Base-by-base conservation (phyloP, 257 asterid genomes). In the Apocynum venetum region DNA sequence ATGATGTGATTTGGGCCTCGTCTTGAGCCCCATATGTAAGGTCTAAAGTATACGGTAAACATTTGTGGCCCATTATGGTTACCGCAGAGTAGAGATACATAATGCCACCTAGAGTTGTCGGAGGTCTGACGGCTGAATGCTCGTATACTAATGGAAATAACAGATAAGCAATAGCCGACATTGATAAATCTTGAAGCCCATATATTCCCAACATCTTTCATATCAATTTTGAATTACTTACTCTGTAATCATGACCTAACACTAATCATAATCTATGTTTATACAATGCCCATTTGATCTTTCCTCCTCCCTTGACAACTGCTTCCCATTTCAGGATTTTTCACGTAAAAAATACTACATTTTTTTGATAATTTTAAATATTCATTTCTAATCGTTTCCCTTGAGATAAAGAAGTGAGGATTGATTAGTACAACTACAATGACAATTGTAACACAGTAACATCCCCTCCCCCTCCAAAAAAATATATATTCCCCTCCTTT, bases 1-100 rank as follows among this genome's bases (percentile, higher is more conserved):
- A 8, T 8, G 61, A 72, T 52, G 14, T 41, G 73, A 68, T 43
- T 17, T 68, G 73, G 73, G 73, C 73, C 53, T 68, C 73, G 36
- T 72, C 64, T 31, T 36, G 64, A 43, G 49, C 49, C 65, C 65
- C 17, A 52, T 6, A 12, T 52, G 15, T 49, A 49, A 49, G 31
- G 41, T 57, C 74, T 49, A 71, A 52, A 6, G 31, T 51, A 52
- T 17, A 20, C 49, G 75, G 61, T 13, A 14, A 12, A 36, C 36
- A 8, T 43, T 1, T 43, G 73, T 68, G 73, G 73, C 73, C 73
- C 52, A 43, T 67, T 67, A 67, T 0, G 52, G 52, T 13, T 17
- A 2, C 72, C 72, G 3, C 15, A 66, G n/a, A 41, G 51, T 0
- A 40, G 71, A 66, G 12, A 66, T 15, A 8, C 11, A 43, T 43